phyloP scores from a whole-genome alignment of 2,329 filamentous ascomycete genomes.

The Pseudomassariella vexata region DNA sequence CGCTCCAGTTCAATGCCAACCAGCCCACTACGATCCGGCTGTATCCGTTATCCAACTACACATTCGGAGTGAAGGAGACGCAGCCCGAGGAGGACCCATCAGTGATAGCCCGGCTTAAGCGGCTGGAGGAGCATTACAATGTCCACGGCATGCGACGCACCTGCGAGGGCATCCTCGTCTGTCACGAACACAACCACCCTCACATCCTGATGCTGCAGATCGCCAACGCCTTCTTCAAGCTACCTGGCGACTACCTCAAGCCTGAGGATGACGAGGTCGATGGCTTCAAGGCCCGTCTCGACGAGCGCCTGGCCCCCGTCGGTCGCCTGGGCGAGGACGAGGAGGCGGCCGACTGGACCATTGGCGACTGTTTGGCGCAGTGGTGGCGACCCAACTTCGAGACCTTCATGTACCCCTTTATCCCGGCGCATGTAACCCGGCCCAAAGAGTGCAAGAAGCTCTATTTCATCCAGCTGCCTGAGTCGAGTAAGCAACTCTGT shows the following conservation, averaged over 20 bases:
- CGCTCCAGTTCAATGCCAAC: conserved; percentile 79
- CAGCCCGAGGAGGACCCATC: conserved; percentile 97
- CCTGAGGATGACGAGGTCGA: conserved; percentile 86
- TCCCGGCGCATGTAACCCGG: conserved; percentile 89
- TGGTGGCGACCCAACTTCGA: conserved; percentile 99
- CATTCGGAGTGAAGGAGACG: conserved; percentile 96
- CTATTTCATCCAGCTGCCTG: conserved; percentile 91
- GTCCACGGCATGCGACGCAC: conserved; percentile 94
- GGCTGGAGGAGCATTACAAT: conserved; percentile 91
- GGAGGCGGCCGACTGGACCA: conserved; percentile 81
- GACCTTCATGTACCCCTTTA: conserved; percentile 99
- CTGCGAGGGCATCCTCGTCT: conserved; percentile 94
- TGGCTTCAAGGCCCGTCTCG: conserved; percentile 90
- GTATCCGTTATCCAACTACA: conserved; percentile 96
- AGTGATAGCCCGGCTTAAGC: conserved; percentile 84
- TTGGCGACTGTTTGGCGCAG: conserved; percentile 90
- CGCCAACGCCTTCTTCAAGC: conserved; percentile 98
- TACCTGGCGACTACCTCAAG: conserved; percentile 90
- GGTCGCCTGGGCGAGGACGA: conserved; percentile 80
- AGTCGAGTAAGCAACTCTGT: conserved; percentile 62
- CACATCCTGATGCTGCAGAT: conserved; percentile 99
- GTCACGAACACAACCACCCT: conserved; percentile 98
- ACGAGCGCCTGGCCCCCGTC: conserved; percentile 90
- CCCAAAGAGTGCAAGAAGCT: conserved; percentile 99
- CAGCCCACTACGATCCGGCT: conserved; percentile 87